phyloP scores from a whole-genome alignment of 2,329 filamentous ascomycete genomes.

The Gaeumannomyces sp. region DNA sequence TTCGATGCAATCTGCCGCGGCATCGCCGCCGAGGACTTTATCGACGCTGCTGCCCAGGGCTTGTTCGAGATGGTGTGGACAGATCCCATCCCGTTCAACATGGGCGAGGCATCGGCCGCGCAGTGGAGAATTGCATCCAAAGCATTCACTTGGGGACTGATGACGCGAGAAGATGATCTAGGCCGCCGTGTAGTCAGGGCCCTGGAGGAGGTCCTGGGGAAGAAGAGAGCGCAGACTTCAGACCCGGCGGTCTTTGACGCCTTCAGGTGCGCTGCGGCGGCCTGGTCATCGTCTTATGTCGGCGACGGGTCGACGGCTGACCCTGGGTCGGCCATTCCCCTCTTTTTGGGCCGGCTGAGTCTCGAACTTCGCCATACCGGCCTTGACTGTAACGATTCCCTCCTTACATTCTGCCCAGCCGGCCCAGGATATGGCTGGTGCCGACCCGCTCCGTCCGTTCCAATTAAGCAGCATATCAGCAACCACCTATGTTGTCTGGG shows the following conservation, averaged over 20 bases:
- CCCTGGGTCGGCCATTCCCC: slow-evolving; percentile 19
- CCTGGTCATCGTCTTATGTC: slow-evolving; percentile 24
- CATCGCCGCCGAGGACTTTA: slow-evolving; percentile 33
- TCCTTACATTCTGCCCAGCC: background rate
- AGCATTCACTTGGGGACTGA: slow-evolving; percentile 19
- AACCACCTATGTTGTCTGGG: slow-evolving; percentile 7
- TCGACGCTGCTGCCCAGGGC: slow-evolving; percentile 33
- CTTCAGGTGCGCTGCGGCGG: slow-evolving; percentile 23
- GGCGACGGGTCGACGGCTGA: slow-evolving; percentile 20
- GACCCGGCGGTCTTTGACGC: slow-evolving; percentile 22
- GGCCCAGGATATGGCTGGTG: background rate
- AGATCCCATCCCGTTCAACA: background rate
- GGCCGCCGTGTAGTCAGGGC: slow-evolving; percentile 9
- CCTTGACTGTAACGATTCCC: background rate
- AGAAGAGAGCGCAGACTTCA: slow-evolving; percentile 15
- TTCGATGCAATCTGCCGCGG: slow-evolving; percentile 36
- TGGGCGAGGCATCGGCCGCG: slow-evolving; percentile 8
- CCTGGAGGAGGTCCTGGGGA: slow-evolving; percentile 16
- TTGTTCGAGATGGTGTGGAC: slow-evolving; percentile 30
- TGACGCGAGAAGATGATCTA: slow-evolving; percentile 14
- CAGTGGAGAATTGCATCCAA: slow-evolving; percentile 22
- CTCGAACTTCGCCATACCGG: slow-evolving; percentile 9
- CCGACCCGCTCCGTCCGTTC: background rate
- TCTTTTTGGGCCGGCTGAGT: slow-evolving; percentile 22
- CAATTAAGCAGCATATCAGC: background rate